These are phyloP conservation scores for Blastomyces percursus DNA, from an alignment of 2,329 filamentous ascomycete species.

Conservation along the genomic window DNA sequence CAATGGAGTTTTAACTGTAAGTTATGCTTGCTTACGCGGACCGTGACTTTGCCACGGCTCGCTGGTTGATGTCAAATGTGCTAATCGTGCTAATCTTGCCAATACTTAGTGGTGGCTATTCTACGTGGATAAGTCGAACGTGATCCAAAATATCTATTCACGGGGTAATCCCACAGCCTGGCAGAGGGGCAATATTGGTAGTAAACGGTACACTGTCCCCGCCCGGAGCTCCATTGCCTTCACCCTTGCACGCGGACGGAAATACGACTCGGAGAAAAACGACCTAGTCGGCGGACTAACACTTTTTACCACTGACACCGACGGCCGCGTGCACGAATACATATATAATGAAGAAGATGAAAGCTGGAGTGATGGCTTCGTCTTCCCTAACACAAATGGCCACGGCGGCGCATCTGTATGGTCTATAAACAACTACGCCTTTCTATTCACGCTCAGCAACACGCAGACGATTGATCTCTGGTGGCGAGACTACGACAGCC, in stretches of 20 bases:
- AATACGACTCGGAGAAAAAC: background rate
- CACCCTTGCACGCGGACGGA: background rate
- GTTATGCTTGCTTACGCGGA: background rate
- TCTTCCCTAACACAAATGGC: background rate
- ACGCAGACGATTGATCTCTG: background rate
- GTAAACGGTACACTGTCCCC: background rate
- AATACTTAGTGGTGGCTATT: too few relatives aligned
- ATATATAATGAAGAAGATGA: slow-evolving; percentile 4
- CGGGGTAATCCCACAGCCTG: background rate
- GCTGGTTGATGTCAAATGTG: background rate
- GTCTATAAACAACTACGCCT: background rate
- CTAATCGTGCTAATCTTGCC: too few relatives aligned
- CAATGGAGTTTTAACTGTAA: background rate
- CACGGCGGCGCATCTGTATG: background rate
- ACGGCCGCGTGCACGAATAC: background rate
- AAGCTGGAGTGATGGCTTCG: background rate
- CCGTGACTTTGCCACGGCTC: background rate
- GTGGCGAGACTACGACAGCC: background rate
- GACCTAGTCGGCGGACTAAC: background rate
- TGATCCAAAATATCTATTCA: too few relatives aligned
- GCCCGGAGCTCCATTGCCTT: background rate
- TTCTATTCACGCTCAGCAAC: background rate
- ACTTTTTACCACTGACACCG: too few relatives aligned
- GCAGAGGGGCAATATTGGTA: background rate
- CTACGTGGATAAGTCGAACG: too few relatives aligned